Evolutionary conservation across 371 early-diverging fungal genomes (phyloP).

Genomic region (Nematocida sp.): DNA sequence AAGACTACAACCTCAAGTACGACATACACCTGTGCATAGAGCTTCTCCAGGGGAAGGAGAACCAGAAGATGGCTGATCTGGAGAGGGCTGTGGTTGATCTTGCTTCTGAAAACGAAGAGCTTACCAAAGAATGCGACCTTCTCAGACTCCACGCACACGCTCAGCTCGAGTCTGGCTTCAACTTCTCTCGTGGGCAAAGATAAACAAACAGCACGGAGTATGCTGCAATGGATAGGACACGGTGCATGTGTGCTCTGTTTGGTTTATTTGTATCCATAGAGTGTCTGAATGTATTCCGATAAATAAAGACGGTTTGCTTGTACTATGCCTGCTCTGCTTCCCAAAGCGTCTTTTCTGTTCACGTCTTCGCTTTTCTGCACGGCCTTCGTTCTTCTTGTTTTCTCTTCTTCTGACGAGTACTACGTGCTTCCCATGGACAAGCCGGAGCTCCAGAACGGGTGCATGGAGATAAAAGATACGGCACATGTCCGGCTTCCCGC

Average conservation of each 20-base stretch:
- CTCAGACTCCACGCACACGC: slow-evolving; percentile 44
- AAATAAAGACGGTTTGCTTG: no score
- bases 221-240: no score
- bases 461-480: no score
- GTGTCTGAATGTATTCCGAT: no score
- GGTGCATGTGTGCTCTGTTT: no score
- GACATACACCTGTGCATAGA: slow-evolving; percentile 63
- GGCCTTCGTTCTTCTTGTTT: no score
- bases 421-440: slow-evolving; percentile 27
- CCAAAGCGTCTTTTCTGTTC: no score
- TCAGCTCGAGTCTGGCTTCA: not conserved
- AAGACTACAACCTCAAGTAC: slow-evolving; percentile 60
- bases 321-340: no score
- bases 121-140: slow-evolving; percentile 54
- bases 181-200: no score
- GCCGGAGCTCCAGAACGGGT: not conserved
- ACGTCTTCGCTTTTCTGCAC: no score
- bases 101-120: slow-evolving; percentile 57
- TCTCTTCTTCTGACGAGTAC: not conserved
- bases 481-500: not conserved
- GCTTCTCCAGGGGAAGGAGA: slow-evolving; percentile 65
- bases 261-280: no score
- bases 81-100: slow-evolving; percentile 58
- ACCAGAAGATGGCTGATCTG: slow-evolving; percentile 59
- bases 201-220: no score